phyloP scores from a whole-genome alignment of 768 basidiomycete species.

The Kwoniella shandongensis region DNA sequence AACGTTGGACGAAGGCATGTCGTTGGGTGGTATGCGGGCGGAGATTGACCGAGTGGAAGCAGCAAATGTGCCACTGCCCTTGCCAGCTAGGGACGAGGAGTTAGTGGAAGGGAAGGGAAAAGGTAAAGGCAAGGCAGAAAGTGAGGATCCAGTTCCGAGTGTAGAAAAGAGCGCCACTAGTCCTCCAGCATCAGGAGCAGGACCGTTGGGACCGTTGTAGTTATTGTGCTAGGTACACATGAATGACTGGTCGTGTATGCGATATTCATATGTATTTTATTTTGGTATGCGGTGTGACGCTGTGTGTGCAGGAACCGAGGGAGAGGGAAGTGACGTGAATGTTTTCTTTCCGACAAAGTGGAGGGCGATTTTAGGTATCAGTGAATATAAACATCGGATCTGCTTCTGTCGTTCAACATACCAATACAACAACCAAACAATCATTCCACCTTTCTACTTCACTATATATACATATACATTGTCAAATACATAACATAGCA shows the following conservation, averaged over 20 bases:
- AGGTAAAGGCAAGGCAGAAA: conserved; percentile 24
- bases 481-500: too few species aligned
- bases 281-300: not conserved
- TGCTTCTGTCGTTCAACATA: conserved; percentile 4
- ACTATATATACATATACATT: not conserved
- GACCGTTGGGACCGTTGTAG: conserved; percentile 24
- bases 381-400: not conserved
- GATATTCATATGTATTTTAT: conserved; percentile 1
- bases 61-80: conserved; percentile 42
- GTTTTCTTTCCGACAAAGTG: too few species aligned
- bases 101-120: conserved; percentile 18
- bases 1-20: conserved; percentile 6
- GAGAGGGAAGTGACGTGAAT: too few species aligned
- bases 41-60: conserved; percentile 47
- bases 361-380: too few species aligned
- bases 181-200: not conserved
- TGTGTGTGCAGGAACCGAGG: not conserved
- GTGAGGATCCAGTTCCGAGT: not conserved
- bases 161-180: not conserved
- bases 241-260: not conserved
- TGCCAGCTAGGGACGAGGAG: conserved; percentile 29
- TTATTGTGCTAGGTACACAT: conserved; percentile 5
- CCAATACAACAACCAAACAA: not conserved
- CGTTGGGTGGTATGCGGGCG: conserved; percentile 24
- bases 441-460: conserved; percentile 1